Evolutionary conservation across 2,329 filamentous ascomycete species (phyloP).

Genomic region (Aspergillus chevalieri): DNA sequence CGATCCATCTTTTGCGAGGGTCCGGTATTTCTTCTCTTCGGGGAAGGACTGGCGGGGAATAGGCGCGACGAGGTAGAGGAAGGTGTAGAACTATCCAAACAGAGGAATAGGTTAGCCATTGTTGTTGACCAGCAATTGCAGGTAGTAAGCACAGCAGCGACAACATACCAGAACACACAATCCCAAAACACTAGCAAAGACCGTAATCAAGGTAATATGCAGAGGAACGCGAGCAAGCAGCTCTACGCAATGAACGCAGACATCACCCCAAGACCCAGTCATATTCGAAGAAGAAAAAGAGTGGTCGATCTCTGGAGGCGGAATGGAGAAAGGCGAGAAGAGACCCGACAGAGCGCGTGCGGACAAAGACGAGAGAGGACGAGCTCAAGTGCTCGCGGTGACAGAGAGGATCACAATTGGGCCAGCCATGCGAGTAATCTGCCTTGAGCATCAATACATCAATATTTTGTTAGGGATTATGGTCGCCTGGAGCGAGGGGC

Average conservation of each 20-base stretch:
- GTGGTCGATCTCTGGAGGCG: slow-evolving; percentile 6
- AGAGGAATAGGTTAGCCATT: neutral
- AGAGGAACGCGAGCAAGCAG: slow-evolving; percentile 23
- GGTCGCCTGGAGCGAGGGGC: neutral
- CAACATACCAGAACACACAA: slow-evolving; percentile 30
- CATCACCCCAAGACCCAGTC: slow-evolving; percentile 20
- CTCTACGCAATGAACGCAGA: slow-evolving; percentile 29
- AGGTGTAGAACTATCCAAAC: slow-evolving; percentile 52
- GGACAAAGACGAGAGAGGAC: neutral
- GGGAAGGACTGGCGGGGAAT: slow-evolving; percentile 66
- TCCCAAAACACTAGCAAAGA: slow-evolving; percentile 24
- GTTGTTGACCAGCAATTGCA: slow-evolving; percentile 1
- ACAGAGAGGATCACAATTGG: slow-evolving; percentile 15
- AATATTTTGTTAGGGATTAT: no score
- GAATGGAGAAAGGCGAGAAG: slow-evolving; percentile 5
- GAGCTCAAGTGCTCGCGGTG: slow-evolving; percentile 15
- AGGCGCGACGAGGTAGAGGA: slow-evolving; percentile 71
- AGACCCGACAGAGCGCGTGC: neutral
- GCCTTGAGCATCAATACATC: neutral
- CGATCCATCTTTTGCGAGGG: slow-evolving; percentile 60
- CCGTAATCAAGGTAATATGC: slow-evolving; percentile 22
- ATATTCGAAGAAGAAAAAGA: slow-evolving; percentile 13
- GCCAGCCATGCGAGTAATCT: slow-evolving; percentile 15
- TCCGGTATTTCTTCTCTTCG: slow-evolving; percentile 81
- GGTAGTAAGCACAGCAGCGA: neutral